Percentiles rank a stretch among this genome's conserved stretches.
Evolutionary conservation across 441 rosid genomes (phyloP).

Genomic region (Erodium trifolium): DNA sequence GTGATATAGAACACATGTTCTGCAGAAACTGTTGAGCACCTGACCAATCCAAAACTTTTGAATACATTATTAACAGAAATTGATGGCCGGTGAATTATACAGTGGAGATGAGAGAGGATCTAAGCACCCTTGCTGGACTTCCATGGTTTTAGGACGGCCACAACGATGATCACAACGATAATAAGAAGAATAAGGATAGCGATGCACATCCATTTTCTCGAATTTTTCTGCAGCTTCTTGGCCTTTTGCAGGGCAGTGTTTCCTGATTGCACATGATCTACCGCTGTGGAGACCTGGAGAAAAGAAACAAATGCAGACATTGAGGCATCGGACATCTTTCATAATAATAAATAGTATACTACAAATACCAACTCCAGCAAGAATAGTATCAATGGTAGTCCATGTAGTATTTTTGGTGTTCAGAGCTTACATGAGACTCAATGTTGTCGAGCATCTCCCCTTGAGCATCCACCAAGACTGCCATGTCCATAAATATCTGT

Average conservation of each 20-base stretch:
- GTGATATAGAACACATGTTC: neutral
- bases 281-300: constrained; percentile 75
- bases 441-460: constrained; percentile 96
- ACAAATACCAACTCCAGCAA: neutral
- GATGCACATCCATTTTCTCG: constrained; percentile 90
- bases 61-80: constrained; percentile 15
- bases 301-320: neutral
- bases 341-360: neutral
- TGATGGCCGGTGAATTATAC: constrained; percentile 14
- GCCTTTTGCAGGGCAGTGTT: constrained; percentile 68
- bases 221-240: constrained; percentile 58
- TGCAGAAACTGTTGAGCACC: neutral
- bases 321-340: neutral
- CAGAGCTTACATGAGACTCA: constrained; percentile 59
- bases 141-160: constrained; percentile 77
- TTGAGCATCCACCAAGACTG: constrained; percentile 90
- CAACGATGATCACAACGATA: constrained; percentile 51
- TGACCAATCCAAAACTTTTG: neutral
- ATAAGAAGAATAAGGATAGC: constrained; percentile 80
- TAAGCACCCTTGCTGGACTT: constrained; percentile 59
- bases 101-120: neutral
- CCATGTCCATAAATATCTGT: constrained; percentile 94
- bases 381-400: neutral
- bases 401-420: neutral
- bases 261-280: constrained; percentile 88